These are phyloP conservation scores for Xylaria scruposa DNA, from an alignment of 495 filamentous ascomycete species.

Conservation along the genomic window DNA sequence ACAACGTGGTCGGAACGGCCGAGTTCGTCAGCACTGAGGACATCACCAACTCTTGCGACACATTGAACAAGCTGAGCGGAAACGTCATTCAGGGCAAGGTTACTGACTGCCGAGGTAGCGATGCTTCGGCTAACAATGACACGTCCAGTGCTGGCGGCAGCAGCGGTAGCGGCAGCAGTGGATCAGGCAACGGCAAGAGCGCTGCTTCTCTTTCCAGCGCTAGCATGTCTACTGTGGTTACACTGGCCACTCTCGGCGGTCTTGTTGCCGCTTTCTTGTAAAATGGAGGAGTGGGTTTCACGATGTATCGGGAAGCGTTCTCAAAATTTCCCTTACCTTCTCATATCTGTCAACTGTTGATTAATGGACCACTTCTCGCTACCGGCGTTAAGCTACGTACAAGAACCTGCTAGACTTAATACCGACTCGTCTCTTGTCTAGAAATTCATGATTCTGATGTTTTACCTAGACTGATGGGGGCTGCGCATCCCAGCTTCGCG, in stretches of 20 bases:
- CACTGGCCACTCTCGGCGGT: slow-evolving; percentile 47
- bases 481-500: not conserved
- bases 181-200: too few relatives aligned
- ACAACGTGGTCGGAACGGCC: slow-evolving; percentile 83
- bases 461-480: not conserved
- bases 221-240: slow-evolving; percentile 48
- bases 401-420: slow-evolving; percentile 46
- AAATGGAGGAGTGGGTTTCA: slow-evolving; percentile 20
- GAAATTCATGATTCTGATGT: slow-evolving; percentile 7
- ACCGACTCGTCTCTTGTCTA: slow-evolving; percentile 39
- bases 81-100: slow-evolving; percentile 66
- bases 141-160: slow-evolving; percentile 40
- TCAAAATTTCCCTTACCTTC: slow-evolving; percentile 31
- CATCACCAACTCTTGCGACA: slow-evolving; percentile 57
- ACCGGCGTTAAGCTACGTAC: slow-evolving; percentile 36
- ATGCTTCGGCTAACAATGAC: slow-evolving; percentile 50
- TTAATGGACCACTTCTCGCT: slow-evolving; percentile 32
- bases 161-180: slow-evolving; percentile 31
- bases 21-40: slow-evolving; percentile 78
- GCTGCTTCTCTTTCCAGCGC: slow-evolving; percentile 41
- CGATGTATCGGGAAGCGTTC: slow-evolving; percentile 1
- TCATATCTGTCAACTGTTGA: slow-evolving; percentile 40
- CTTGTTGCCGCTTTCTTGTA: slow-evolving; percentile 45
- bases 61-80: slow-evolving; percentile 55
- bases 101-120: slow-evolving; percentile 59